These are phyloP conservation scores for Heterobasidion parviporum DNA, from an alignment of 1,284 basidiomycete species.

Conservation along the genomic window DNA sequence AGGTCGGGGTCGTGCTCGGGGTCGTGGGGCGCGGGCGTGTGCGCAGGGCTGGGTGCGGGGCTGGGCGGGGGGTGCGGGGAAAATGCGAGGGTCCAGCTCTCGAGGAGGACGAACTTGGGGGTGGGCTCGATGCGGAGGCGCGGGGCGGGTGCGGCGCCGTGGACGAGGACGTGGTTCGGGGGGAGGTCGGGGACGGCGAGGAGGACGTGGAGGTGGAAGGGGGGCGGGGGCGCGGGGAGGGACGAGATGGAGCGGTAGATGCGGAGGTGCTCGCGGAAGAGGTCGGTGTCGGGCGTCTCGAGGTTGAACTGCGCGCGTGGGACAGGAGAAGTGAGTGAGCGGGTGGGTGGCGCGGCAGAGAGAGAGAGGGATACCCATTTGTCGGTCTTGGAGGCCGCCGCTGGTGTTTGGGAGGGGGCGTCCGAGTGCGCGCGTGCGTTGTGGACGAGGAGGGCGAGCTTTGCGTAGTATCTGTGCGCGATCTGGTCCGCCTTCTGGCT, in stretches of 20 bases:
- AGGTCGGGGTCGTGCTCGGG: constrained; percentile 36
- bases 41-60: not conserved
- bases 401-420: no score
- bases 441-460: constrained; percentile 65
- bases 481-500: constrained; percentile 75
- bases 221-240: constrained; percentile 29
- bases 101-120: constrained; percentile 60
- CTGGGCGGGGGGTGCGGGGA: constrained; percentile 18
- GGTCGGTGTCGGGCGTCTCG: constrained; percentile 61
- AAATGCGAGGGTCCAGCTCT: constrained; percentile 60
- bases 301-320: constrained; percentile 58
- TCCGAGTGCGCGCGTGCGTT: constrained; percentile 38
- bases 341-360: not conserved
- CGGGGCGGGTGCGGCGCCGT: constrained; percentile 45
- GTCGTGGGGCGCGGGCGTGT: constrained; percentile 4
- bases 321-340: no score
- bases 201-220: constrained; percentile 62
- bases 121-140: constrained; percentile 59
- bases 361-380: constrained; percentile 58
- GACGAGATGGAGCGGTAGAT: constrained; percentile 54
- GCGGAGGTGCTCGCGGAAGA: constrained; percentile 53
- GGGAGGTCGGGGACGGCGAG: constrained; percentile 58
- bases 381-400: constrained; percentile 51
- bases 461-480: constrained; percentile 69
- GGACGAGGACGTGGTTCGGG: constrained; percentile 64